A percentile compares a stretch with the other conserved stretches of the same genome.
phyloP scores from a whole-genome alignment of 2,329 filamentous ascomycete genomes.

The Aspergillus texensis region DNA sequence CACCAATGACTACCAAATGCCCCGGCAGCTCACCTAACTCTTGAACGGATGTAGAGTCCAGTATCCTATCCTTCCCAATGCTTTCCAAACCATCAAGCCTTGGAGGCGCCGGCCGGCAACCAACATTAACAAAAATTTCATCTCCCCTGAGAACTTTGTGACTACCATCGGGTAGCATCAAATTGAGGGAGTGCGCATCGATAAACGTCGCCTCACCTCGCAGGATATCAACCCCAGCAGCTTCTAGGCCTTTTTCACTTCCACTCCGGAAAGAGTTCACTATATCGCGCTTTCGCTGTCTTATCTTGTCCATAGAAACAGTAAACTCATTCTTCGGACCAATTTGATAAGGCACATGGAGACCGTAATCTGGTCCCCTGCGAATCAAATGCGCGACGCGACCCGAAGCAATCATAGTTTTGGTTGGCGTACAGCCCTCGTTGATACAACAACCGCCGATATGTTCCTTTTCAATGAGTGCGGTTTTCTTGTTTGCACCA shows the following conservation, averaged over 20 bases:
- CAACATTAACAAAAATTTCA: neutral
- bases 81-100: neutral
- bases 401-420: conserved; percentile 59
- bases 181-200: neutral
- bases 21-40: neutral
- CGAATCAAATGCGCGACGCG: conserved; percentile 47
- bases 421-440: conserved; percentile 60
- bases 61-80: neutral
- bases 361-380: neutral
- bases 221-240: neutral
- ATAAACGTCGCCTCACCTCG: neutral
- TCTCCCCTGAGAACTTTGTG: neutral
- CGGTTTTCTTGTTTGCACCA: conserved; percentile 6
- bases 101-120: neutral
- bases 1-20: neutral
- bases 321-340: conserved; percentile 20
- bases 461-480: conserved; percentile 28
- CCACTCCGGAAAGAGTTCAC: conserved; percentile 54
- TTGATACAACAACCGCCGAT: conserved; percentile 60
- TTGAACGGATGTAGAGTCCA: neutral
- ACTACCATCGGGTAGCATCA: neutral
- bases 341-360: neutral
- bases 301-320: conserved; percentile 54
- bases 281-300: conserved; percentile 58
- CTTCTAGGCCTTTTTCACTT: conserved; percentile 38